Evolutionary conservation across 2,329 filamentous ascomycete genomes (phyloP).

Genomic region (Xylariaceae sp.): DNA sequence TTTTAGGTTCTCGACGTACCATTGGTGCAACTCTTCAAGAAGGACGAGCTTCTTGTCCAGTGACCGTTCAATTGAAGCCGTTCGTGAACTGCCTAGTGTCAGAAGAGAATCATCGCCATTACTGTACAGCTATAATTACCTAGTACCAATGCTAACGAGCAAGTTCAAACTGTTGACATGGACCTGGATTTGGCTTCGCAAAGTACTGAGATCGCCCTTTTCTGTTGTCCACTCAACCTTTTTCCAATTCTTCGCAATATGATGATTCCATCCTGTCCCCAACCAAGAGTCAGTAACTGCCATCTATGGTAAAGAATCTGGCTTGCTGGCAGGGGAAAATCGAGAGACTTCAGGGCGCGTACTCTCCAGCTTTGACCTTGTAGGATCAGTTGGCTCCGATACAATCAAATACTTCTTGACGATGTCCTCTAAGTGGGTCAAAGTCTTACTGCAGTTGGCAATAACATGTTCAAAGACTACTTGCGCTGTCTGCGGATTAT

Average conservation of each 20-base stretch:
- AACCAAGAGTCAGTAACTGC: too few species aligned
- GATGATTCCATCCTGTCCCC: constrained; percentile 34
- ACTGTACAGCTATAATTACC: constrained; percentile 5
- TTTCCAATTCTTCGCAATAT: constrained; percentile 37
- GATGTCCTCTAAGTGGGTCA: constrained; percentile 31
- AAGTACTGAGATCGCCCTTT: constrained; percentile 33
- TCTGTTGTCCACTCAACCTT: constrained; percentile 41
- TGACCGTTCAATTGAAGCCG: constrained; percentile 17
- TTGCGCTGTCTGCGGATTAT: not conserved
- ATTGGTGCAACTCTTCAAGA: constrained; percentile 27
- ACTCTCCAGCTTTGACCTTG: constrained; percentile 13
- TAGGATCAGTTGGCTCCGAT: constrained; percentile 8
- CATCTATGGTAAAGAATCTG: too few species aligned
- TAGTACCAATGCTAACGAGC: constrained; percentile 30
- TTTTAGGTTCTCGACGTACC: constrained; percentile 24
- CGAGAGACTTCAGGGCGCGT: too few species aligned
- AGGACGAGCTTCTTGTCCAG: constrained; percentile 20
- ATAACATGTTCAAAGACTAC: constrained; percentile 25
- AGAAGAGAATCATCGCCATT: not conserved
- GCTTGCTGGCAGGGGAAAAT: too few species aligned
- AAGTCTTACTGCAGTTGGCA: constrained; percentile 25
- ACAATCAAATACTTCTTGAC: constrained; percentile 31
- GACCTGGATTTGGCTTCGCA: constrained; percentile 33
- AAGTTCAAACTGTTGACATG: constrained; percentile 37
- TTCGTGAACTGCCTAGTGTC: constrained; percentile 18